Evolutionary conservation across 306 rosid genomes (phyloP).

Genomic region (Vigna trinervia): DNA sequence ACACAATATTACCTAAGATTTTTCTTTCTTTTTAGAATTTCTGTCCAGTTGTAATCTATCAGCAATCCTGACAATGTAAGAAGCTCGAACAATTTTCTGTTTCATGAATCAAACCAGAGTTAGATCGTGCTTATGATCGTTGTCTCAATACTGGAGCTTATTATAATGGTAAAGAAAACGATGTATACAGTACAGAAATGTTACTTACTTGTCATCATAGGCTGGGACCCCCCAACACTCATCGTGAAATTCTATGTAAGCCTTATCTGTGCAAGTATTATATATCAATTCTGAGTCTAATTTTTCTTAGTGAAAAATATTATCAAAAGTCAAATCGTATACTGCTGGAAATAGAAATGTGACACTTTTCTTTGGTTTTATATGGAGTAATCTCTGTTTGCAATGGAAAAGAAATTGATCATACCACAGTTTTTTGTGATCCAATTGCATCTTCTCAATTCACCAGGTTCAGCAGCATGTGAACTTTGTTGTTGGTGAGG

Average conservation of each 20-base stretch:
- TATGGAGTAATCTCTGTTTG: not conserved
- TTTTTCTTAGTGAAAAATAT: not conserved
- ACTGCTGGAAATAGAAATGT: not conserved
- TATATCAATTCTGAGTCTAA: conserved; percentile 39
- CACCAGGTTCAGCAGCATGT: conserved; percentile 46
- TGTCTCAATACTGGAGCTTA: not conserved
- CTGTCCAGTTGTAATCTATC: conserved; percentile 99
- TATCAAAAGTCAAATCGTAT: not conserved
- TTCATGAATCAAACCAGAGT: conserved; percentile 25
- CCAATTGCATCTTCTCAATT: conserved; percentile 88
- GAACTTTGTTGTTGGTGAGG: conserved; percentile 37
- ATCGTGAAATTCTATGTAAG: conserved; percentile 88
- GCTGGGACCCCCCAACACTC: conserved; percentile 99
- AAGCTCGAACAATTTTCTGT: conserved; percentile 91
- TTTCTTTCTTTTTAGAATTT: conserved; percentile 87
- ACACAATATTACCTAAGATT: conserved; percentile 60
- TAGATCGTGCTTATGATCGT: conserved; percentile 26
- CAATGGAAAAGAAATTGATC: conserved; percentile 16
- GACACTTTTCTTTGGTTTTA: not conserved
- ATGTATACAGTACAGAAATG: not conserved
- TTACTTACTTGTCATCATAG: conserved; percentile 78
- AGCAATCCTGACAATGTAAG: conserved; percentile 94
- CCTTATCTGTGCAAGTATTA: conserved; percentile 65
- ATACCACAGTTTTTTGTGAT: conserved; percentile 83
- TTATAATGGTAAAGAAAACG: not conserved